phyloP scores from a whole-genome alignment of 768 basidiomycete species.

The Coprinopsis cinerea region DNA sequence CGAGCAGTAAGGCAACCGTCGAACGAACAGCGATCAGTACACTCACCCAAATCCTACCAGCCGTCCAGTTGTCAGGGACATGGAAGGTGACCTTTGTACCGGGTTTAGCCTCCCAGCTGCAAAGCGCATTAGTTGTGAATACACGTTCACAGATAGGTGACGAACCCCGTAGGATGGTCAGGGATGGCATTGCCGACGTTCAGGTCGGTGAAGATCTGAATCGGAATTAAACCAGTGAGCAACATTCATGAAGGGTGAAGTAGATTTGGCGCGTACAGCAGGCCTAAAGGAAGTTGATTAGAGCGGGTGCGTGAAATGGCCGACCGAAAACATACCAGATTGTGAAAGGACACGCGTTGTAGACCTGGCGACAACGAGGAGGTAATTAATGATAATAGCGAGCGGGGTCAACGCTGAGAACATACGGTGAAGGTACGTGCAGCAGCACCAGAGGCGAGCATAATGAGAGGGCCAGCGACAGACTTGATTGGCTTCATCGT shows the following conservation, averaged over 20 bases:
- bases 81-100: conserved; percentile 35
- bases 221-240: not conserved
- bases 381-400: not conserved
- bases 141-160: not conserved
- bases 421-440: conserved; percentile 44
- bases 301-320: not conserved
- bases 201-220: conserved; percentile 56
- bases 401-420: not conserved
- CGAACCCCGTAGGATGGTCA: conserved; percentile 35
- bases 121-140: not conserved
- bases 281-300: conserved; percentile 22
- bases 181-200: conserved; percentile 43
- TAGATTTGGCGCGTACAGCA: conserved; percentile 19
- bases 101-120: conserved; percentile 32
- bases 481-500: conserved; percentile 13
- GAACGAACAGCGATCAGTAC: not conserved
- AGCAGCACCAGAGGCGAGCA: conserved; percentile 6
- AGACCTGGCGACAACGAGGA: conserved; percentile 26
- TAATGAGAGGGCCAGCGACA: conserved; percentile 2
- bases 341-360: conserved; percentile 61
- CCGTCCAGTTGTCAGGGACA: conserved; percentile 59
- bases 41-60: conserved; percentile 53
- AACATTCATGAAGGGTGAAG: not conserved
- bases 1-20: not conserved
- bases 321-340: conserved; percentile 40